These are phyloP conservation scores for Fusarium keratoplasticum DNA, from an alignment of 2,329 filamentous ascomycete species.

Conservation along the genomic window DNA sequence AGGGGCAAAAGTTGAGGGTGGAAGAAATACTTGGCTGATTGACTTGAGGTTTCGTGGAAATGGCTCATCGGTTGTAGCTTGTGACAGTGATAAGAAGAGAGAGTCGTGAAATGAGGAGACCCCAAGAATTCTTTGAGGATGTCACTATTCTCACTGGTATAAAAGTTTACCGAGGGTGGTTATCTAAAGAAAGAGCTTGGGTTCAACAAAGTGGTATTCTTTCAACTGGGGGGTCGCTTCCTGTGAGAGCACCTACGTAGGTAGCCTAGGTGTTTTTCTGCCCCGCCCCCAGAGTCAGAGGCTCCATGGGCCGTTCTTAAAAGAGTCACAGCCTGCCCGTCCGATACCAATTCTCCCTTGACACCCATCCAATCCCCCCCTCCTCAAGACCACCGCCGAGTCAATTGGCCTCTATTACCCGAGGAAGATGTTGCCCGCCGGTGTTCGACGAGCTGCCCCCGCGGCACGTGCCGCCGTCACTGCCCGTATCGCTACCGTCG, in stretches of 20 bases:
- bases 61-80: not conserved
- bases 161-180: not conserved
- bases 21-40: not conserved
- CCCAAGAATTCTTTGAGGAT: not conserved
- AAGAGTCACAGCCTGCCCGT: slow-evolving; percentile 9
- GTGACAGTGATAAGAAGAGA: not conserved
- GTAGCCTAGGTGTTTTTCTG: slow-evolving; percentile 17
- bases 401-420: slow-evolving; percentile 39
- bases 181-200: not conserved
- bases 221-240: no score
- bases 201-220: no score
- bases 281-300: slow-evolving; percentile 28
- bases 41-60: not conserved
- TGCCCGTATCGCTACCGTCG: slow-evolving; percentile 10
- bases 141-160: not conserved
- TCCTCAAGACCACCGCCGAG: slow-evolving; percentile 17
- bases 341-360: slow-evolving; percentile 11
- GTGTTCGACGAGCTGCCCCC: slow-evolving; percentile 55
- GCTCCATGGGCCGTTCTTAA: slow-evolving; percentile 10
- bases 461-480: slow-evolving; percentile 28
- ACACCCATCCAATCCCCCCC: slow-evolving; percentile 15
- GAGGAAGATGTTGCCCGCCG: slow-evolving; percentile 57
- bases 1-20: not conserved
- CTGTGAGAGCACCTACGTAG: not conserved
- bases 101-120: not conserved